Evolutionary conservation across 805 yeast species (phyloP).

Genomic region (Suhomyces tanzawaensis): DNA sequence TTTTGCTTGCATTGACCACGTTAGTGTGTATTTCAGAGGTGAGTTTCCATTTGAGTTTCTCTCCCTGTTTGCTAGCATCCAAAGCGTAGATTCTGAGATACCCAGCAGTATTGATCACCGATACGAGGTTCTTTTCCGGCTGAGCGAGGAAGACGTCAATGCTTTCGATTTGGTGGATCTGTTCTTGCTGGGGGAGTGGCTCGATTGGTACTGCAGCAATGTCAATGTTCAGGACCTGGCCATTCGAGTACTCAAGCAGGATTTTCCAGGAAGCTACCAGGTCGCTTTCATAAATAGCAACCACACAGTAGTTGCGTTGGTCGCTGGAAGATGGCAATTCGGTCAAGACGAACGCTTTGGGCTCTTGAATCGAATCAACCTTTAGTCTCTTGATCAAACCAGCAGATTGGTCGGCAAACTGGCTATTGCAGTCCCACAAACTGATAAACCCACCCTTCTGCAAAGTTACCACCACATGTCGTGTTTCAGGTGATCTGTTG

Average conservation of each 20-base stretch:
- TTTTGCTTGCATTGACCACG: constrained; percentile 46
- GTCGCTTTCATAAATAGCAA: constrained; percentile 47
- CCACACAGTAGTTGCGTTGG: constrained; percentile 35
- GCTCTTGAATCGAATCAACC: constrained; percentile 15
- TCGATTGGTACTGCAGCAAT: constrained; percentile 34
- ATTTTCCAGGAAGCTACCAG: constrained; percentile 44
- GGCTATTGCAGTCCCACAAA: constrained; percentile 59
- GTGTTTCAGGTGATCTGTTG: constrained; percentile 15
- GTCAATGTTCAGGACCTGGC: constrained; percentile 9
- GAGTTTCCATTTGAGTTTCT: constrained; percentile 51
- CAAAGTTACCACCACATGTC: constrained; percentile 31
- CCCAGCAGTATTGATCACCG: constrained; percentile 51
- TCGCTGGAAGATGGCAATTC: background rate
- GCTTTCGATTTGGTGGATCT: constrained; percentile 46
- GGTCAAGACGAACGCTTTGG: constrained; percentile 24
- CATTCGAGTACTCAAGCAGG: constrained; percentile 8
- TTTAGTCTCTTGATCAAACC: constrained; percentile 18
- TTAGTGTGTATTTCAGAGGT: constrained; percentile 55
- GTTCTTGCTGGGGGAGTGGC: constrained; percentile 36
- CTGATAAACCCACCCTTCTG: constrained; percentile 41
- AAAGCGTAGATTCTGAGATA: constrained; percentile 20
- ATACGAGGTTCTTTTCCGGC: constrained; percentile 38
- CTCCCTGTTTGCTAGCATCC: constrained; percentile 12
- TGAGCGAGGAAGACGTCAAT: constrained; percentile 43
- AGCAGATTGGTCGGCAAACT: constrained; percentile 30